phyloP scores from a whole-genome alignment of 108 stramenopile genomes.

The Cyclotella kingstonii region DNA sequence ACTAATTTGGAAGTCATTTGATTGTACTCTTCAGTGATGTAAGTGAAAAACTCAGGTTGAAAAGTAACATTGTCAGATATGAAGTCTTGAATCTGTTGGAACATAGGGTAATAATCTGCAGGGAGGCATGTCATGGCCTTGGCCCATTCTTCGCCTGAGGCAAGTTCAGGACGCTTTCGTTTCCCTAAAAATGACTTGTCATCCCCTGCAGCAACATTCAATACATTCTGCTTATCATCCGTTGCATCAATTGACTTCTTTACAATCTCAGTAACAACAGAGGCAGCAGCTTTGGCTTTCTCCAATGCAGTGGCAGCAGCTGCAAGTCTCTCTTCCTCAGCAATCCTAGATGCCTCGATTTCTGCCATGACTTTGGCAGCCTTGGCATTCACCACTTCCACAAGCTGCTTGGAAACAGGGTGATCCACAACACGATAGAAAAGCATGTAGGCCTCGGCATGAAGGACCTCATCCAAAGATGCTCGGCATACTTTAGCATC shows the following conservation, averaged over 20 bases:
- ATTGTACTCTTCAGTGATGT: constrained; percentile 58
- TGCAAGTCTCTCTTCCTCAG: neutral
- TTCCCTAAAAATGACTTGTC: constrained; percentile 30
- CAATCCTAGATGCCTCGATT: constrained; percentile 13
- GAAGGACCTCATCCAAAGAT: constrained; percentile 59
- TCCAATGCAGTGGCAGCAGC: constrained; percentile 3
- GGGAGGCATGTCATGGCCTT: constrained; percentile 51
- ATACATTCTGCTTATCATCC: constrained; percentile 5
- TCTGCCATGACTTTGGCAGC: constrained; percentile 1
- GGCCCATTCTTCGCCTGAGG: constrained; percentile 72
- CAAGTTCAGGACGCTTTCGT: constrained; percentile 58
- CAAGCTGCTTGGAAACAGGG: constrained; percentile 61
- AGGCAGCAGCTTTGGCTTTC: constrained; percentile 18
- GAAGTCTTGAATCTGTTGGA: constrained; percentile 57
- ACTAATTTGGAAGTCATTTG: constrained; percentile 31
- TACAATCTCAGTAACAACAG: constrained; percentile 10
- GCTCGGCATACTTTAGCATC: constrained; percentile 68
- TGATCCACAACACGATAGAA: constrained; percentile 87
- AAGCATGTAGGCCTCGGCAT: constrained; percentile 88
- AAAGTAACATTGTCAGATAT: constrained; percentile 67
- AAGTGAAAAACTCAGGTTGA: constrained; percentile 60
- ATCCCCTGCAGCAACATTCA: constrained; percentile 1
- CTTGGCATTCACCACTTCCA: constrained; percentile 17
- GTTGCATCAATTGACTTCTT: constrained; percentile 1
- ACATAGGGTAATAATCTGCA: constrained; percentile 31